Percentiles rank a stretch among this genome's conserved stretches.
Evolutionary conservation across 1,139 yeast species (phyloP).

Genomic region (Zygosaccharomyces pseudobailii): DNA sequence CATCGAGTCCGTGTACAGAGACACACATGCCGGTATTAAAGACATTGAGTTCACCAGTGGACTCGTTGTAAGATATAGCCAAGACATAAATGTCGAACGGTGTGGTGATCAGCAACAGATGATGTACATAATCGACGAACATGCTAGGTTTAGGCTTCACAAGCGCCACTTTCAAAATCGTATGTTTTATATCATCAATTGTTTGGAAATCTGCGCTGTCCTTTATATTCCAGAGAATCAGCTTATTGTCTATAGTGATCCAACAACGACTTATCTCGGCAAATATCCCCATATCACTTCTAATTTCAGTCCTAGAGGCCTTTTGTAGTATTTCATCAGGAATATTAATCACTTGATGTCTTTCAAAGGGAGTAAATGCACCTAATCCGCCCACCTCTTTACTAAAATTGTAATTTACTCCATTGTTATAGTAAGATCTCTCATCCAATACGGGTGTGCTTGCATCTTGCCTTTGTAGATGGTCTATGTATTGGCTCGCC

Average conservation of each 20-base stretch:
- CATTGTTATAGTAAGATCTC: slow-evolving; percentile 38
- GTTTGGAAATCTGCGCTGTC: slow-evolving; percentile 64
- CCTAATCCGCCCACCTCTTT: slow-evolving; percentile 39
- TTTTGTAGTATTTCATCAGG: slow-evolving; percentile 84
- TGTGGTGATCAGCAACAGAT: slow-evolving; percentile 73
- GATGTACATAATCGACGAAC: slow-evolving; percentile 71
- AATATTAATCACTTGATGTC: slow-evolving; percentile 59
- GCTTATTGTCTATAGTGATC: slow-evolving; percentile 78
- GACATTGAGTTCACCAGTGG: slow-evolving; percentile 55
- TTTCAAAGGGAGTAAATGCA: slow-evolving; percentile 71
- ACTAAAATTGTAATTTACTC: slow-evolving; percentile 40
- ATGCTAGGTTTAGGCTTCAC: slow-evolving; percentile 77
- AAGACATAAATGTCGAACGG: slow-evolving; percentile 72
- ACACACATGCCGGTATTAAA: slow-evolving; percentile 82
- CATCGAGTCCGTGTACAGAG: slow-evolving; percentile 72
- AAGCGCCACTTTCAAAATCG: slow-evolving; percentile 69
- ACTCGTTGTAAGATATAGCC: slow-evolving; percentile 57
- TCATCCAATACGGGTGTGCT: slow-evolving; percentile 40
- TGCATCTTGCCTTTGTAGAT: slow-evolving; percentile 37
- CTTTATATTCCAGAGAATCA: slow-evolving; percentile 76
- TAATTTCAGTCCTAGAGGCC: slow-evolving; percentile 56
- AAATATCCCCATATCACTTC: slow-evolving; percentile 77
- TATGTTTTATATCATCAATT: slow-evolving; percentile 75
- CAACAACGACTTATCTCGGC: slow-evolving; percentile 81
- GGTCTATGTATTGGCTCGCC: slow-evolving; percentile 40